phyloP scores from a whole-genome alignment of 2,329 filamentous ascomycete species.

The Exutisphaerella laricina region DNA sequence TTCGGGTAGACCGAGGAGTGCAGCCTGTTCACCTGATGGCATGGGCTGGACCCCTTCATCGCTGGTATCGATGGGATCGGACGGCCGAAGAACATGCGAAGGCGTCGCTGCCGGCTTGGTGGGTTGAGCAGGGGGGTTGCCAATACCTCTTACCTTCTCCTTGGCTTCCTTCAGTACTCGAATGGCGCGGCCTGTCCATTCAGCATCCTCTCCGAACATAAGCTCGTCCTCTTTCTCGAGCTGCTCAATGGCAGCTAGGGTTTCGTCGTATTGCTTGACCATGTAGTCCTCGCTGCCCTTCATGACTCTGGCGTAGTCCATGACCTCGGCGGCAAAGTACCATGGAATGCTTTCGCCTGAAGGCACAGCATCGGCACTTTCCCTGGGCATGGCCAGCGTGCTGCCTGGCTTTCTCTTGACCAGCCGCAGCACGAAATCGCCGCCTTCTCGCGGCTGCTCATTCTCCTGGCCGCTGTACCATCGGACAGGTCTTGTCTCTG shows the following conservation, averaged over 20 bases:
- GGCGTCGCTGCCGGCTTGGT: slow-evolving; percentile 40
- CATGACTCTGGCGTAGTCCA: slow-evolving; percentile 94
- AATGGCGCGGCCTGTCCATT: slow-evolving; percentile 85
- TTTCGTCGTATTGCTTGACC: slow-evolving; percentile 68
- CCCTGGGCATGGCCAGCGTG: slow-evolving; percentile 80
- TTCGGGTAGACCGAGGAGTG: not conserved
- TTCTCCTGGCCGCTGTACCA: slow-evolving; percentile 89
- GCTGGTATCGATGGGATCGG: slow-evolving; percentile 42
- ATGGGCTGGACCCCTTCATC: slow-evolving; percentile 47
- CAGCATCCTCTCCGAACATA: slow-evolving; percentile 86
- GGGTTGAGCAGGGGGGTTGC: slow-evolving; percentile 54
- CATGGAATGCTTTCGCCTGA: slow-evolving; percentile 78
- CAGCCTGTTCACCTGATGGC: slow-evolving; percentile 35
- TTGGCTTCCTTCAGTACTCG: slow-evolving; percentile 67
- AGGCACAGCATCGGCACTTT: slow-evolving; percentile 65
- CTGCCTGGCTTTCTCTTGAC: slow-evolving; percentile 75
- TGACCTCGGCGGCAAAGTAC: slow-evolving; percentile 88
- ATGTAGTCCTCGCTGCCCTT: slow-evolving; percentile 90
- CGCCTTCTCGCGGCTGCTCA: slow-evolving; percentile 70
- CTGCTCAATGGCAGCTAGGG: slow-evolving; percentile 65
- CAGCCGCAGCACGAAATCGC: slow-evolving; percentile 82
- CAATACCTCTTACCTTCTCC: slow-evolving; percentile 65
- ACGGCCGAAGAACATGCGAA: slow-evolving; percentile 35
- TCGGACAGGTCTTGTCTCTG: slow-evolving; percentile 79
- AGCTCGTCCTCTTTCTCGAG: slow-evolving; percentile 87